Evolutionary conservation across 2,329 filamentous ascomycete genomes (phyloP).

Genomic region (Phaeosphaeriaceae sp.): DNA sequence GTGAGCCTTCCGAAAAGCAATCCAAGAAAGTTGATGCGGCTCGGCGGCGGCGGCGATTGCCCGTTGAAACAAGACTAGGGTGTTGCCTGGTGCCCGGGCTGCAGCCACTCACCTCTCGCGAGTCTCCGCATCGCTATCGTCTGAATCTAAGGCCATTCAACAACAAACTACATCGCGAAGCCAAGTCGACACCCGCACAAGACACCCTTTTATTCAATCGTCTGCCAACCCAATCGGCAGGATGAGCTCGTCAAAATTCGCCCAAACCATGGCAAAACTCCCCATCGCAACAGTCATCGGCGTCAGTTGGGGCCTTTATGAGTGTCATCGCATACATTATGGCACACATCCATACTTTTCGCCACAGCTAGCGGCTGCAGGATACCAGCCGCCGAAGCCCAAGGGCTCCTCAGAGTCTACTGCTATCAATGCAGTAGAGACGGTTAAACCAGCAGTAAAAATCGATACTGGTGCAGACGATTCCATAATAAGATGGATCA

Average conservation of each 20-base stretch:
- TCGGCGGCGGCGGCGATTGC: too few relatives aligned
- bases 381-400: slow-evolving; percentile 13
- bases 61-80: neutral
- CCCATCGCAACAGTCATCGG: slow-evolving; percentile 22
- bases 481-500: slow-evolving; percentile 29
- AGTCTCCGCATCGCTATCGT: slow-evolving; percentile 19
- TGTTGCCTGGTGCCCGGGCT: slow-evolving; percentile 8
- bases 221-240: slow-evolving; percentile 5
- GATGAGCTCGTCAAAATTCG: slow-evolving; percentile 22
- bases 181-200: too few relatives aligned
- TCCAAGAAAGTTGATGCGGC: slow-evolving; percentile 10
- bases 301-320: slow-evolving; percentile 31
- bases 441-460: slow-evolving; percentile 2
- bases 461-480: slow-evolving; percentile 5
- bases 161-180: neutral
- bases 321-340: slow-evolving; percentile 33
- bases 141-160: neutral
- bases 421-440: slow-evolving; percentile 6
- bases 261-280: slow-evolving; percentile 16
- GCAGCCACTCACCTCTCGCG: slow-evolving; percentile 26
- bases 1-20: neutral
- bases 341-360: slow-evolving; percentile 38
- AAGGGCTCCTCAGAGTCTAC: slow-evolving; percentile 10
- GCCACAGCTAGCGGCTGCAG: slow-evolving; percentile 27
- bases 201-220: slow-evolving; percentile 1